A percentile compares a stretch with the other conserved stretches of the same genome.
These are phyloP conservation scores for Helminthosporium solani DNA, from an alignment of 2,329 filamentous ascomycete genomes.

Conservation along the genomic window DNA sequence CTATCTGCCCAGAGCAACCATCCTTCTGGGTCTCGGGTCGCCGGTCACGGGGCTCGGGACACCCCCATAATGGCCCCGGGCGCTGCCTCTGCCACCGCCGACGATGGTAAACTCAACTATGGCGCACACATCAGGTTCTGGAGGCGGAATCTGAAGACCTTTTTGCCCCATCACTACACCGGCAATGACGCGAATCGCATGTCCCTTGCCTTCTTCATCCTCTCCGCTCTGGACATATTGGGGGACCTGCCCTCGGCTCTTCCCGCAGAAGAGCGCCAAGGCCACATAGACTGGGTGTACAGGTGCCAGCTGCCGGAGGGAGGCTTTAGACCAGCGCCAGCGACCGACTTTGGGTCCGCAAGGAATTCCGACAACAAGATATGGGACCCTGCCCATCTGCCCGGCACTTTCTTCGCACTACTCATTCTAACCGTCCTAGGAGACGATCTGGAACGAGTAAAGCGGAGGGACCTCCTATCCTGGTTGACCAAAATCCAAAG, in stretches of 20 bases:
- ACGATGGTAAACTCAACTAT: slow-evolving; percentile 36
- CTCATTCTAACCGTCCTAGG: slow-evolving; percentile 67
- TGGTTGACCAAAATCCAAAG: slow-evolving; percentile 81
- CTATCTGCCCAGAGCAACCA: slow-evolving; percentile 13
- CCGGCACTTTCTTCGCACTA: slow-evolving; percentile 87
- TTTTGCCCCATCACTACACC: slow-evolving; percentile 81
- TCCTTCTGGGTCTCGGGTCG: neutral
- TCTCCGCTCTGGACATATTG: slow-evolving; percentile 82
- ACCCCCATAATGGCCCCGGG: slow-evolving; percentile 19
- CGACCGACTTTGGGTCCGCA: slow-evolving; percentile 56
- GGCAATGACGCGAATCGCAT: slow-evolving; percentile 88
- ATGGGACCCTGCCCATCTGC: slow-evolving; percentile 78
- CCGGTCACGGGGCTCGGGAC: too few species aligned
- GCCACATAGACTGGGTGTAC: slow-evolving; percentile 75
- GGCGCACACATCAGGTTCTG: slow-evolving; percentile 80
- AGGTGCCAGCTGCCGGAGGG: slow-evolving; percentile 80
- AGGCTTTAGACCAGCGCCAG: slow-evolving; percentile 85
- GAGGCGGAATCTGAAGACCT: slow-evolving; percentile 79
- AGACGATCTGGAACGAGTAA: slow-evolving; percentile 63
- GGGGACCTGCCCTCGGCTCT: slow-evolving; percentile 60
- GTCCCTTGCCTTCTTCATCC: slow-evolving; percentile 83
- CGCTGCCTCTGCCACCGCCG: slow-evolving; percentile 8
- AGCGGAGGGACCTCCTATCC: slow-evolving; percentile 63
- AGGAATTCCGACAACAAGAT: slow-evolving; percentile 54
- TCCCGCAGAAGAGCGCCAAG: slow-evolving; percentile 54